Percentiles rank a stretch among this genome's conserved stretches.
Conservation (phyloP, 2,329 filamentous ascomycete genomes). For the Tolypocladium guangdongense region DNA sequence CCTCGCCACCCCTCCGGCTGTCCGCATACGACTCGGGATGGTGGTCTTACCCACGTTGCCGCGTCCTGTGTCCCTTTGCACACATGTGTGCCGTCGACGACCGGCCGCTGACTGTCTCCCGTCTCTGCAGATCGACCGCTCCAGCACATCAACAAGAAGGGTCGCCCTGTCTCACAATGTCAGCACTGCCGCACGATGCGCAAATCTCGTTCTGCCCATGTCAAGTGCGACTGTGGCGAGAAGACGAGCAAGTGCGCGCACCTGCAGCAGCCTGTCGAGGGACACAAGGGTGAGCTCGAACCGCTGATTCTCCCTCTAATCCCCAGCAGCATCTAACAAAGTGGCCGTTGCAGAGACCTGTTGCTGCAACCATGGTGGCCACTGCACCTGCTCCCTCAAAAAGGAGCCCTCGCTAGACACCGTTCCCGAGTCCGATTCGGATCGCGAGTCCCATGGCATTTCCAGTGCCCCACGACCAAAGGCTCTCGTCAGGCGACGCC, state of each 20-base stretch:
- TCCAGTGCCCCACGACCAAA: slow-evolving; percentile 25
- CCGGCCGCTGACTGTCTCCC: slow-evolving; percentile 11
- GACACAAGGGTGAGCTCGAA: slow-evolving; percentile 44
- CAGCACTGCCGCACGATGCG: slow-evolving; percentile 91
- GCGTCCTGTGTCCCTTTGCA: background rate
- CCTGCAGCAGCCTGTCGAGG: slow-evolving; percentile 44
- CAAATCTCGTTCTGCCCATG: slow-evolving; percentile 88
- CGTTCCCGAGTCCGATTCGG: slow-evolving; percentile 53
- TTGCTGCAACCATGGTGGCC: slow-evolving; percentile 59
- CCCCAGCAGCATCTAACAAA: slow-evolving; percentile 3
- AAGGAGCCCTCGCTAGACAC: slow-evolving; percentile 50
- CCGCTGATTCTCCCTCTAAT: slow-evolving; percentile 2
- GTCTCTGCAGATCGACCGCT: slow-evolving; percentile 65
- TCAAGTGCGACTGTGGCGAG: slow-evolving; percentile 94
- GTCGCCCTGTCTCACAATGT: slow-evolving; percentile 94
- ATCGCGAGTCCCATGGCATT: slow-evolving; percentile 28
- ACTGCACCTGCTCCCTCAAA: slow-evolving; percentile 54
- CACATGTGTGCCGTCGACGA: background rate
- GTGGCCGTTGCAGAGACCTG: slow-evolving; percentile 42
- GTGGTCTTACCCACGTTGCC: background rate
- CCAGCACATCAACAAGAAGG: slow-evolving; percentile 94
- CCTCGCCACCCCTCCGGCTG: background rate
- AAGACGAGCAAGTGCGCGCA: slow-evolving; percentile 66
- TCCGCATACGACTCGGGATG: background rate
- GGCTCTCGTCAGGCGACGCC: slow-evolving; percentile 35